phyloP scores from a whole-genome alignment of 768 basidiomycete genomes.

The Zangia roseola region DNA sequence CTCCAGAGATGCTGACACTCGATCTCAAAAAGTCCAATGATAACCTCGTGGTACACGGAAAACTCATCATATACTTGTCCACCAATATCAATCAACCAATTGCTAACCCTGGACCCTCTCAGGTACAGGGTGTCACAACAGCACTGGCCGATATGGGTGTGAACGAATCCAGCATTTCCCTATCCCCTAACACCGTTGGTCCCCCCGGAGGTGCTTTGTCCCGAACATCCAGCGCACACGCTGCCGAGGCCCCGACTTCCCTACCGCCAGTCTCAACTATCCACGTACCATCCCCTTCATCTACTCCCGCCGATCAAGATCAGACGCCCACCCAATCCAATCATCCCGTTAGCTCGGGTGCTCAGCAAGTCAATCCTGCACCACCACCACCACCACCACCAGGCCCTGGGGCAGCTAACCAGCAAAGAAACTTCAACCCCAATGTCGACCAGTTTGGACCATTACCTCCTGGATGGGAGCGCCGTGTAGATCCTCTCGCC shows the following conservation, averaged over 20 bases:
- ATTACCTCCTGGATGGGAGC: slow-evolving; percentile 92
- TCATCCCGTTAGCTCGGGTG: slow-evolving; percentile 38
- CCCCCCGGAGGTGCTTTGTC: slow-evolving; percentile 48
- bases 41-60: slow-evolving; percentile 95
- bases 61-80: slow-evolving; percentile 93
- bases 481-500: slow-evolving; percentile 93
- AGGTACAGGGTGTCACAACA: slow-evolving; percentile 56
- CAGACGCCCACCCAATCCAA: slow-evolving; percentile 25
- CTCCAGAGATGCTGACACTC: slow-evolving; percentile 88
- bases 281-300: slow-evolving; percentile 24
- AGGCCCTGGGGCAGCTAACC: slow-evolving; percentile 42
- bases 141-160: slow-evolving; percentile 63
- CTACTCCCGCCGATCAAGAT: slow-evolving; percentile 30
- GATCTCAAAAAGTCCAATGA: slow-evolving; percentile 99
- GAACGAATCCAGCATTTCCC: slow-evolving; percentile 57
- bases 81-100: slow-evolving; percentile 88
- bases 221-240: slow-evolving; percentile 67
- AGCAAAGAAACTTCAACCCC: slow-evolving; percentile 87
- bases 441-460: slow-evolving; percentile 93
- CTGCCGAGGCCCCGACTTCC: slow-evolving; percentile 48
- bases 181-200: slow-evolving; percentile 44
- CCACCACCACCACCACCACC: slow-evolving; percentile 27
- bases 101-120: slow-evolving; percentile 77
- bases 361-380: slow-evolving; percentile 21
- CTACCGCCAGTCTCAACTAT: slow-evolving; percentile 41